phyloP scores from a whole-genome alignment of 2,329 filamentous ascomycete species.

The Fusarium zealandicum region DNA sequence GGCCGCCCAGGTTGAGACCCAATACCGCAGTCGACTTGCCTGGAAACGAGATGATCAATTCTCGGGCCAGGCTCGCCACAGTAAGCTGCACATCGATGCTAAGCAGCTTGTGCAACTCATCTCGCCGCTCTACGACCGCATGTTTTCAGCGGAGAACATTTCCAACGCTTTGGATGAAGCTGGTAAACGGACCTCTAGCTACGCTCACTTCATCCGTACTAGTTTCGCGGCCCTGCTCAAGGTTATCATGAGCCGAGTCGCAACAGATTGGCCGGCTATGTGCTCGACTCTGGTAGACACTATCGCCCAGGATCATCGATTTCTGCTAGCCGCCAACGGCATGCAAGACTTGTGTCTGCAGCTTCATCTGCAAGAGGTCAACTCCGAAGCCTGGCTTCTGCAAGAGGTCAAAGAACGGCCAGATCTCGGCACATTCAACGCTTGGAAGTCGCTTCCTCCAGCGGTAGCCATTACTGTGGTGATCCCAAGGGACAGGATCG shows the following conservation, averaged over 20 bases:
- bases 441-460: slow-evolving; percentile 49
- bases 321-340: slow-evolving; percentile 43
- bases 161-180: slow-evolving; percentile 12
- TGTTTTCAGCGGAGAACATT: slow-evolving; percentile 54
- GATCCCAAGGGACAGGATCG: slow-evolving; percentile 43
- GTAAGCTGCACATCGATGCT: slow-evolving; percentile 45
- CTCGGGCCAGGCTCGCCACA: slow-evolving; percentile 31
- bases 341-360: slow-evolving; percentile 48
- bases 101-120: slow-evolving; percentile 50
- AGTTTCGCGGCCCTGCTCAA: slow-evolving; percentile 52
- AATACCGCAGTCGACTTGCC: slow-evolving; percentile 43
- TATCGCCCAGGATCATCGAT: slow-evolving; percentile 43
- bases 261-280: slow-evolving; percentile 46
- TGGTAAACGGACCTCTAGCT: slow-evolving; percentile 20
- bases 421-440: slow-evolving; percentile 41
- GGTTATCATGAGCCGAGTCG: slow-evolving; percentile 44
- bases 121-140: slow-evolving; percentile 52
- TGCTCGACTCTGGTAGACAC: slow-evolving; percentile 42
- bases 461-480: slow-evolving; percentile 48
- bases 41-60: slow-evolving; percentile 50
- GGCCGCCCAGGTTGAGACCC: slow-evolving; percentile 18
- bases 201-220: slow-evolving; percentile 48
- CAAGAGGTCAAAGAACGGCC: slow-evolving; percentile 32
- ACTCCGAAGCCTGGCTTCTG: slow-evolving; percentile 44
- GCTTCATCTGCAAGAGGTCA: slow-evolving; percentile 47